phyloP scores from a whole-genome alignment of 1,284 basidiomycete species.

The Ganoderma sinense region DNA sequence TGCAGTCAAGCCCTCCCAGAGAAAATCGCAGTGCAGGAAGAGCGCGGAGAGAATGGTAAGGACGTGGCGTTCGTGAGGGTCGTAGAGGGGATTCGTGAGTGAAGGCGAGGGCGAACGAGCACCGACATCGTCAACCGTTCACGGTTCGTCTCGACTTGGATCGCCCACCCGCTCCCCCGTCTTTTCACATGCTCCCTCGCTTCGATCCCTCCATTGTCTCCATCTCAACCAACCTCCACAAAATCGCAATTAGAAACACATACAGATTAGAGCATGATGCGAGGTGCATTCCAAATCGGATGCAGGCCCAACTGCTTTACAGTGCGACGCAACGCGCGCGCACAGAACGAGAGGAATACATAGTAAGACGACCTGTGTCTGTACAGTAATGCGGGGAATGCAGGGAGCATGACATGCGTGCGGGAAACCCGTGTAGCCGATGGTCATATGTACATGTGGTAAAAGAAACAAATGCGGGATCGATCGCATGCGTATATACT shows the following conservation, averaged over 20 bases:
- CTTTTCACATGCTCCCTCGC: not conserved
- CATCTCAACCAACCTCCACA: not conserved
- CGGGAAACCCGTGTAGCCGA: not conserved
- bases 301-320: conserved; percentile 15
- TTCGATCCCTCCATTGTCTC: not conserved
- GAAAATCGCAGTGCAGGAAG: not conserved
- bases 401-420: conserved; percentile 8
- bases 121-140: not conserved
- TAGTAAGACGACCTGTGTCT: not conserved
- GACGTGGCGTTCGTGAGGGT: conserved; percentile 1
- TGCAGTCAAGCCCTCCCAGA: not conserved
- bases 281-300: not conserved
- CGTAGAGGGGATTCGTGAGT: not conserved
- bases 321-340: conserved; percentile 4
- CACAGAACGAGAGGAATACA: not conserved
- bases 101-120: not conserved
- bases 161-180: not conserved
- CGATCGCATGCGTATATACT: conserved; percentile 10
- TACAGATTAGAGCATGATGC: not conserved
- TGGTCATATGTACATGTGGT: conserved; percentile 15
- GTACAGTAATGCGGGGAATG: conserved; percentile 5
- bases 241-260: not conserved
- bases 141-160: not conserved
- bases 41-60: not conserved
- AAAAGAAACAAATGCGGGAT: conserved; percentile 5